Evolutionary conservation across 495 filamentous ascomycete genomes (phyloP), one percentile per base, ranked within the genome.

Genomic region (Tuber microsphaerosporum): DNA sequence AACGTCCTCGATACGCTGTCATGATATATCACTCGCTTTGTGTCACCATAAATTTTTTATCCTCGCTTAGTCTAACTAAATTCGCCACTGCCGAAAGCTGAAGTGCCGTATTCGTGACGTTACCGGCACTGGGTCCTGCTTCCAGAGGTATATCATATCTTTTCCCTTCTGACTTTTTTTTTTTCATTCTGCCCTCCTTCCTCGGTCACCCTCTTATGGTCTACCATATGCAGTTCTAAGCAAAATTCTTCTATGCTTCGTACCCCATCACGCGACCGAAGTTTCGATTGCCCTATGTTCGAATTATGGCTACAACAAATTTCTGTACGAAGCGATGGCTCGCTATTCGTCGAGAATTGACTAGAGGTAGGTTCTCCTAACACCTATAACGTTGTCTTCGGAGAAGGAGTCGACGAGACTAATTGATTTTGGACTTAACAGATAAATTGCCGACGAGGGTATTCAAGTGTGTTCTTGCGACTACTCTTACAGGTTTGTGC

Each of bases 401-500:
- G 14, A 65, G 31, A 65, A 65, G 26, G 56, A 5, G 12, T 31
- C 56, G 56, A 65, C 56, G 26, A 12, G 26, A 31, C 26, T 31
- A 31, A 31, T 65, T n/a, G 6, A 31, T n/a, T 14, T 31, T 26
- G 56, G n/a, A 16, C 31, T 14, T 8, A 48, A 43, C 71, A 82
- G 80, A 82, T 42, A 79, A 71, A 48, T 61, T 82, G 1, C 80
- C 76, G 83, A 84, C 83, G 81, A 82, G 85, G n/a, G 84, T 88
- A 41, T 75, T 87, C 44, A 88, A 88, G 75, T 85, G 86, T 75
- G 85, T 84, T 72, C 75, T 87, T 45, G 84, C 86, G 70, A 86
- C 84, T 34, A 85, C 84, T 20, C 83, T 87, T 51, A 83, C 83
- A 31, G 80, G 80, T 82, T 42, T 43, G 69, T 78, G 41, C 17